Evolutionary conservation across 2,329 filamentous ascomycete genomes (phyloP).

Genomic region (Neocatenulostroma microsporum): DNA sequence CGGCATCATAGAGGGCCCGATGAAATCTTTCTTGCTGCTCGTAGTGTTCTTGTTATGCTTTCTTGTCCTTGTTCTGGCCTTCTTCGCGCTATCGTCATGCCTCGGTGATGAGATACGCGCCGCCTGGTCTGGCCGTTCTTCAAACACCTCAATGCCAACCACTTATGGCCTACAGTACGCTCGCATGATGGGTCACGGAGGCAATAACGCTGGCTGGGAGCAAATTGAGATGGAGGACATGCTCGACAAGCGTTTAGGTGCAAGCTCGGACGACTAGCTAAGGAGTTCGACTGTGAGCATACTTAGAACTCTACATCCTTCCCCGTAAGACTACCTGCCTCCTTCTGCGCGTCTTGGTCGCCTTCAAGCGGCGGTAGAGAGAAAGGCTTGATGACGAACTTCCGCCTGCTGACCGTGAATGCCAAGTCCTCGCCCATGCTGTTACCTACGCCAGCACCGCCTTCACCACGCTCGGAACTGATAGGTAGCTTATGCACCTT

Average conservation of each 20-base stretch:
- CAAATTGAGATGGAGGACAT: slow-evolving; percentile 58
- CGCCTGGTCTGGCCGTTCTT: slow-evolving; percentile 36
- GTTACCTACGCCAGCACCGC: slow-evolving; percentile 55
- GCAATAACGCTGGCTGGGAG: slow-evolving; percentile 49
- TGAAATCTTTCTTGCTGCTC: slow-evolving; percentile 17
- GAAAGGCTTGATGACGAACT: slow-evolving; percentile 79
- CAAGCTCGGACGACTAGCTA: slow-evolving; percentile 4
- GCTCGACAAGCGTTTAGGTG: slow-evolving; percentile 33
- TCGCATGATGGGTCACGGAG: slow-evolving; percentile 47
- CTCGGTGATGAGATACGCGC: slow-evolving; percentile 47
- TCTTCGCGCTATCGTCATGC: slow-evolving; percentile 49
- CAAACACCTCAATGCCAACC: slow-evolving; percentile 32
- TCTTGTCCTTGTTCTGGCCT: slow-evolving; percentile 30
- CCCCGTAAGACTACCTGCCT: slow-evolving; percentile 42
- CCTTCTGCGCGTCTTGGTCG: slow-evolving; percentile 56
- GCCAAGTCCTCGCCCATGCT: slow-evolving; percentile 75
- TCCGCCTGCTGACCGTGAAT: slow-evolving; percentile 77
- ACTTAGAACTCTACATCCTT: slow-evolving; percentile 68
- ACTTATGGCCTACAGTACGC: slow-evolving; percentile 51
- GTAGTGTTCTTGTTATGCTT: slow-evolving; percentile 19
- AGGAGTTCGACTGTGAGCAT: not conserved
- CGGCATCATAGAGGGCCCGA: too few species aligned
- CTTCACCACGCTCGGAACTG: slow-evolving; percentile 81
- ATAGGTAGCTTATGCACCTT: slow-evolving; percentile 76
- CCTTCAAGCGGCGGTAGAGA: slow-evolving; percentile 81